Conservation (phyloP, 2,329 filamentous ascomycete genomes). For the Thermochaetoides dissita region DNA sequence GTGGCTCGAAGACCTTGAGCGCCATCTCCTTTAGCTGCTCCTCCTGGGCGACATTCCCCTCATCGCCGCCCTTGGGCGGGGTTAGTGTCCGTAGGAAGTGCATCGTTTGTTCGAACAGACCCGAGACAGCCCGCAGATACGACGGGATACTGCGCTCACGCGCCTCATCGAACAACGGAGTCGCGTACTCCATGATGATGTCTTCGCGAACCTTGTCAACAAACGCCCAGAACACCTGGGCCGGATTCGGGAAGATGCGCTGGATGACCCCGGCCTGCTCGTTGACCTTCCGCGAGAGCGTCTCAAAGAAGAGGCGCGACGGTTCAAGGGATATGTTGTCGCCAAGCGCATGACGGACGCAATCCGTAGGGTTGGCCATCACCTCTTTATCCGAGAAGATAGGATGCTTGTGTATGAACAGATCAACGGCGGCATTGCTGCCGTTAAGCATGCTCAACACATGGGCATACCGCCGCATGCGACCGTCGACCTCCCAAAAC, state of each 20-base stretch:
- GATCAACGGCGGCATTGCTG: slow-evolving; percentile 61
- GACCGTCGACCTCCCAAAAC: slow-evolving; percentile 71
- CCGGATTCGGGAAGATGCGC: slow-evolving; percentile 61
- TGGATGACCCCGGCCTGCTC: slow-evolving; percentile 70
- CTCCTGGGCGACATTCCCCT: slow-evolving; percentile 36
- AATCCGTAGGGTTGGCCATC: slow-evolving; percentile 64
- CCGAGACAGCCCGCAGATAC: slow-evolving; percentile 76
- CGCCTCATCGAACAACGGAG: slow-evolving; percentile 72
- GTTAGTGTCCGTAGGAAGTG: slow-evolving; percentile 61
- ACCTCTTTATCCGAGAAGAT: slow-evolving; percentile 62
- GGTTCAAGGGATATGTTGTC: slow-evolving; percentile 66
- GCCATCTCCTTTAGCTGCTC: slow-evolving; percentile 55
- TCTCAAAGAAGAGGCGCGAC: slow-evolving; percentile 67
- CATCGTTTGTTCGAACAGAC: slow-evolving; percentile 73
- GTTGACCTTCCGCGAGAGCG: slow-evolving; percentile 59
- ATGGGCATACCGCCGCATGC: slow-evolving; percentile 79
- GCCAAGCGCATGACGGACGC: slow-evolving; percentile 52
- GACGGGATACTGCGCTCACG: slow-evolving; percentile 60
- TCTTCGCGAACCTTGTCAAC: slow-evolving; percentile 74
- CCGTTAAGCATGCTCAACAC: slow-evolving; percentile 74
- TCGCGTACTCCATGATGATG: slow-evolving; percentile 74
- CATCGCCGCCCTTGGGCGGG: slow-evolving; percentile 46
- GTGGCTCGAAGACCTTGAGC: slow-evolving; percentile 68
- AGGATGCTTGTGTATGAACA: slow-evolving; percentile 81
- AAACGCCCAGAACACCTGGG: slow-evolving; percentile 61